Evolutionary conservation across 2,329 filamentous ascomycete species (phyloP).

Genomic region (Neobulgaria alba): DNA sequence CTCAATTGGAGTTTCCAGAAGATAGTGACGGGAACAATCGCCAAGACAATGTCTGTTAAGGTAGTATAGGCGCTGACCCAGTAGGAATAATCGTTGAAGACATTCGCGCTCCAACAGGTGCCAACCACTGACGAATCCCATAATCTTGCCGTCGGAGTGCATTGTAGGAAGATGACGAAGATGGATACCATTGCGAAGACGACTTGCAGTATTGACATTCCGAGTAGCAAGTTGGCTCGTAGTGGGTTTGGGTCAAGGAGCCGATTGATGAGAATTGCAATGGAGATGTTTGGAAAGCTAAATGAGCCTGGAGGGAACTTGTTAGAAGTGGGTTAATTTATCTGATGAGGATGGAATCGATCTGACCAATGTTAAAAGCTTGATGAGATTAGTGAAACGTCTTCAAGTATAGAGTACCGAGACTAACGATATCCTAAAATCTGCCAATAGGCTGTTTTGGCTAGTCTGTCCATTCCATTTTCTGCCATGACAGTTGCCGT

Average conservation of each 20-base stretch:
- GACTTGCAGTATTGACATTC: slow-evolving; percentile 1
- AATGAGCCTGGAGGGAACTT: background rate
- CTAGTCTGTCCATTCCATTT: background rate
- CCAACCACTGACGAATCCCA: background rate
- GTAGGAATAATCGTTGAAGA: slow-evolving; percentile 2
- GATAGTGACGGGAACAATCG: background rate
- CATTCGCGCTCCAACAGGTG: background rate
- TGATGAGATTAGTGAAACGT: background rate
- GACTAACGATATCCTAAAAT: slow-evolving; percentile 4
- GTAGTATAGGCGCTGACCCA: slow-evolving; percentile 1
- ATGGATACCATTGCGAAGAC: slow-evolving; percentile 1
- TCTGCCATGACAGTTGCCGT: slow-evolving; percentile 1
- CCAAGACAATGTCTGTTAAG: background rate
- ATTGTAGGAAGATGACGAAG: slow-evolving; percentile 1
- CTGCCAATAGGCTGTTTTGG: background rate
- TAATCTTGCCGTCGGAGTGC: background rate
- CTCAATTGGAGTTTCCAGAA: slow-evolving; percentile 2
- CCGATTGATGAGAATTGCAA: slow-evolving; percentile 1
- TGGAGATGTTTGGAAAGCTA: slow-evolving; percentile 4
- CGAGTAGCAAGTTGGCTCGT: background rate
- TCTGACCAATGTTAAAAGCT: slow-evolving; percentile 2
- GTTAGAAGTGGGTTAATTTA: background rate
- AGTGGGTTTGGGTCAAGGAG: slow-evolving; percentile 1
- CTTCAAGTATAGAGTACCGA: background rate
- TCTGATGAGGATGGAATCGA: background rate